Conservation (phyloP, 805 yeast species). For the Kockiozyma suomiensis region DNA sequence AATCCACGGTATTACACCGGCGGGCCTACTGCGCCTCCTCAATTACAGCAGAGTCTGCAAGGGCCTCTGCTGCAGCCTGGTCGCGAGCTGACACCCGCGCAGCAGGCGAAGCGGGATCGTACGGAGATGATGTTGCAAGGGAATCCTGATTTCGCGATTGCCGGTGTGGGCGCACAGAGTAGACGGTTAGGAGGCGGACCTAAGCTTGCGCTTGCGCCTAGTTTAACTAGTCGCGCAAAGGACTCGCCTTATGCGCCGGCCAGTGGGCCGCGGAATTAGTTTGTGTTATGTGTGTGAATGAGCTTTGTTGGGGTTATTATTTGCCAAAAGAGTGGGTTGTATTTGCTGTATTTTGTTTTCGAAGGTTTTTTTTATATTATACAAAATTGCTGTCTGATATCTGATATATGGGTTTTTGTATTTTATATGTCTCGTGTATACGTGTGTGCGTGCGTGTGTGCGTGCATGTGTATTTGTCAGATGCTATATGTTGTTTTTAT, state of each 20-base stretch:
- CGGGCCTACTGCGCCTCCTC: constrained; percentile 1
- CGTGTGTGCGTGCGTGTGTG: no score
- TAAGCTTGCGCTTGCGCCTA: constrained; percentile 18
- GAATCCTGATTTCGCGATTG: constrained; percentile 53
- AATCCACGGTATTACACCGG: constrained; percentile 37
- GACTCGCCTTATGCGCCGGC: constrained; percentile 28
- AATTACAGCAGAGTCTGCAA: constrained; percentile 2
- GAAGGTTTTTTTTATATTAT: no score
- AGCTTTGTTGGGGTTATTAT: no score
- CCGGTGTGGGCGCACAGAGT: constrained; percentile 21
- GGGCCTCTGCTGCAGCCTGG: not conserved
- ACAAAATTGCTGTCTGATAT: no score
- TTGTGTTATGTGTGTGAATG: no score
- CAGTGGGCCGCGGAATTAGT: not conserved
- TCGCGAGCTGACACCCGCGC: not conserved
- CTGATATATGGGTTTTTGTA: no score
- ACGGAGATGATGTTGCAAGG: constrained; percentile 50
- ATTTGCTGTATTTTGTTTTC: no score
- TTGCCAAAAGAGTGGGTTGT: no score
- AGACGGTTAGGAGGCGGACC: constrained; percentile 8
- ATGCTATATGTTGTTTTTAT: no score
- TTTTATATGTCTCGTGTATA: no score
- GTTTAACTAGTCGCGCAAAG: constrained; percentile 9
- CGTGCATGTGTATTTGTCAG: no score
- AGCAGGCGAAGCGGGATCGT: constrained; percentile 10